Base-by-base conservation (phyloP, 169 alveolate genomes). In the Eimeria tenella region DNA sequence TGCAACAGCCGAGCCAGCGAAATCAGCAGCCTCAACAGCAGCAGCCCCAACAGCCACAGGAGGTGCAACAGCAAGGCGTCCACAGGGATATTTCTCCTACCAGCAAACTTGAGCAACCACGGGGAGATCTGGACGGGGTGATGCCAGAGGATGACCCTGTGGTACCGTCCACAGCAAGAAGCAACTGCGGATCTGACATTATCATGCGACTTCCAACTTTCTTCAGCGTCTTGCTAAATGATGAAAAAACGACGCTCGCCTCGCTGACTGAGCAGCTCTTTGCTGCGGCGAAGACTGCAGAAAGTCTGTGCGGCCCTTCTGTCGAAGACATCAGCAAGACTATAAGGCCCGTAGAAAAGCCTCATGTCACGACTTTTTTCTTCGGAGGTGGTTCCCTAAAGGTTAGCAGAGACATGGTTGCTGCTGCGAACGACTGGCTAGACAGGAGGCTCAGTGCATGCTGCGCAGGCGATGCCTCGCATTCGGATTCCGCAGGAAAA, bases 391-490 rank as follows among this genome's bases (percentile, higher is more conserved):
- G 81, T 7, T 19, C 53, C 81, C 81, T 84, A 13, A 49, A n/a
- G n/a, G 65, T 55, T 6, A 84, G 10, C 81, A 60, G 52, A 19
- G 68, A 49, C n/a, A 81, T 60, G 81, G 49, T 84, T 84, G 62
- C 15, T 8, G 79, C 65, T 31, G 92, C 92, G 25, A 84, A 84
- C 81, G 70, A 84, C 60, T 63, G 81, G 92, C 79, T 84, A 9
- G 92, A 60, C 70, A 23, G 5, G 23, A 55, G 25, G 63, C 55
- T 83, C 23, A 19, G 62, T 49, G 5, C 92, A 4, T 5, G 63
- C 58, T 19, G 7, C 10, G 11, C 19, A 50, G 49, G 56, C 6
- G 4, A 23, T 9, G 4, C 17, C 8, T 31, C 60, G 10, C 42
- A 52, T 25, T 3, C 6, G 17, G 58, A 82, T 23, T 0, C 58